Evolutionary conservation across 768 basidiomycete genomes (phyloP).

Genomic region (Macrocybe gigantea): DNA sequence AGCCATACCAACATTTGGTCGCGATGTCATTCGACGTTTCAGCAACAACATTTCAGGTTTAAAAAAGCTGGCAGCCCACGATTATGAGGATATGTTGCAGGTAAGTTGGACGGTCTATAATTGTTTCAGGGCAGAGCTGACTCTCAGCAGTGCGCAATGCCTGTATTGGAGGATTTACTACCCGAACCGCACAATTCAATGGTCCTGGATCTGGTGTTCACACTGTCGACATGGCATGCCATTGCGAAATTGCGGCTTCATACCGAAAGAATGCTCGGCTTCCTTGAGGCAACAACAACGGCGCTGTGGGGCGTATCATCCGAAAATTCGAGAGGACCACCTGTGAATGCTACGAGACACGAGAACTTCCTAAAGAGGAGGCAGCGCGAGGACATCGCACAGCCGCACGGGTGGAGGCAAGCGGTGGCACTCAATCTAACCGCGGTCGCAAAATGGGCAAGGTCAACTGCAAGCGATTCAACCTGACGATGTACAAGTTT

Average conservation of each 20-base stretch:
- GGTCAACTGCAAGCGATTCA: conserved; percentile 8
- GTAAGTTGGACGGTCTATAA: neutral
- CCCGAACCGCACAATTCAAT: conserved; percentile 18
- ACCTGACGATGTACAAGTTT: conserved; percentile 20
- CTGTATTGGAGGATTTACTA: conserved; percentile 31
- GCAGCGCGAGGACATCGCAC: conserved; percentile 14
- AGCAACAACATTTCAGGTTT: conserved; percentile 16
- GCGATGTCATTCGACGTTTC: conserved; percentile 19
- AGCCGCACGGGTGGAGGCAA: conserved; percentile 4
- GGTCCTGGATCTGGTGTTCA: conserved; percentile 21
- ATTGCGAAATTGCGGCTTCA: conserved; percentile 30
- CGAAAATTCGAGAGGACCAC: conserved; percentile 16
- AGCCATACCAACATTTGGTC: conserved; percentile 12
- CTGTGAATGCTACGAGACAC: conserved; percentile 17
- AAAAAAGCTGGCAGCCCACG: conserved; percentile 19
- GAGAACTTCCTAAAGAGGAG: conserved; percentile 24
- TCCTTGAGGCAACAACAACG: conserved; percentile 16
- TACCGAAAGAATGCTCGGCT: conserved; percentile 25
- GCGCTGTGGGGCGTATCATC: conserved; percentile 18
- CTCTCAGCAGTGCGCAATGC: conserved; percentile 21
- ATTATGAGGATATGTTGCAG: conserved; percentile 26
- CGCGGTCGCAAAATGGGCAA: conserved; percentile 1
- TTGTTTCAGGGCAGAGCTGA: neutral
- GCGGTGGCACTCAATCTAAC: conserved; percentile 9
- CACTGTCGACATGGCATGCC: conserved; percentile 28